Base-by-base conservation (phyloP, 2,329 filamentous ascomycete genomes). In the Sphaerulina populicola region DNA sequence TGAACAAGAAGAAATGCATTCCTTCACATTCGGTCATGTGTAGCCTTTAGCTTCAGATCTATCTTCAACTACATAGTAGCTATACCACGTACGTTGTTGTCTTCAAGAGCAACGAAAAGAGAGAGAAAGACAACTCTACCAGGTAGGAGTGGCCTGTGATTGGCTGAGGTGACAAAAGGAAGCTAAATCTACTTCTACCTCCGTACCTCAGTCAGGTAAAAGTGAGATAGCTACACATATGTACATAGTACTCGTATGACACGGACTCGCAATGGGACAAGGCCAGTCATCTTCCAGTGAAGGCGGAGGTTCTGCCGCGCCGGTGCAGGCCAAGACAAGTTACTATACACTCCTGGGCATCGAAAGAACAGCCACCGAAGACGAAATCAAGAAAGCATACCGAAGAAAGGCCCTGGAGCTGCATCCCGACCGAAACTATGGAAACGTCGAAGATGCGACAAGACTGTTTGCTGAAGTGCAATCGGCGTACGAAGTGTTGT, bases 361-460 rank as follows among this genome's bases (percentile, higher is more conserved):
- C 12, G 80, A 86, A 56, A 77, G 81, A 53, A 75, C 78, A 55
- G 89, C 88, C 31, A 82, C 82, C 5, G 85, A 90, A 40, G 86
- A 94, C 50, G 90, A 96, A 83, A 89, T 98, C 64, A 95, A 95
- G 65, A 94, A 88, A 64, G 89, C 90, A 11, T 98, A 98, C 70
- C 82, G 88, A 57, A 82, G 75, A 55, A 96, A 91, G 67, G 93
- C 93, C 1, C 80, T 98, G 44, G 89, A 96, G 68, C 77, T 97
- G 8, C 93, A 98, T 67, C 93, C 93, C 0, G 93, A 98, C 70
- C 86, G 90, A 60, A 98, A 98, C 69, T 84, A 86, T 67, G 84
- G 86, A 62, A 84, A 96, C 64, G 83, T 85, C 55, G 88, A 94
- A 63, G 79, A 82, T 57, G 83, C 91, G 2, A 98, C 93, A 1